Evolutionary conservation across 2,329 filamentous ascomycete genomes (phyloP).

Genomic region (Alternaria sp.): DNA sequence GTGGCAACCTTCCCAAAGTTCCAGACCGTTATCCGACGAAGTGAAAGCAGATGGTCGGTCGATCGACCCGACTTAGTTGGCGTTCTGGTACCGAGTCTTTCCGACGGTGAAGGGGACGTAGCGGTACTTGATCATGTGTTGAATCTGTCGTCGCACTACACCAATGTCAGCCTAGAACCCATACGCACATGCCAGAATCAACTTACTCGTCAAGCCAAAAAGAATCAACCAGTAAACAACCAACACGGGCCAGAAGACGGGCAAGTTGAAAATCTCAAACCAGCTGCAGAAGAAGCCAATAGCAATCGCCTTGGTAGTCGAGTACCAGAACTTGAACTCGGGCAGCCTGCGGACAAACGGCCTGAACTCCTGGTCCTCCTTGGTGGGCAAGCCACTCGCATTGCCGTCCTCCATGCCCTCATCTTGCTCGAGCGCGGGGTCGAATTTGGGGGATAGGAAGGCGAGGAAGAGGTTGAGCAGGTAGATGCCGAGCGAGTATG

Average conservation of each 20-base stretch:
- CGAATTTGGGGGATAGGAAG: constrained; percentile 98
- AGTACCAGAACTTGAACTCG: constrained; percentile 99
- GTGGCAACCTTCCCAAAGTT: constrained; percentile 6
- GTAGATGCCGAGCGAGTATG: constrained; percentile 97
- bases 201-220: constrained; percentile 91
- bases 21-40: constrained; percentile 3
- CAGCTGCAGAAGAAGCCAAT: constrained; percentile 89
- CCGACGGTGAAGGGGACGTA: constrained; percentile 94
- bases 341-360: constrained; percentile 95
- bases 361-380: constrained; percentile 96
- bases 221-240: constrained; percentile 99
- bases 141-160: constrained; percentile 96
- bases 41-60: background rate
- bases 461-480: constrained; percentile 98
- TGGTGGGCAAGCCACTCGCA: constrained; percentile 82
- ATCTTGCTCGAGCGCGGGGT: constrained; percentile 93
- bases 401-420: constrained; percentile 93
- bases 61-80: constrained; percentile 22
- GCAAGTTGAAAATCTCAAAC: constrained; percentile 94
- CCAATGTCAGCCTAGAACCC: constrained; percentile 1
- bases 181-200: background rate
- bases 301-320: constrained; percentile 82
- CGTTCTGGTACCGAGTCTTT: constrained; percentile 62
- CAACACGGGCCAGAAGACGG: constrained; percentile 98
- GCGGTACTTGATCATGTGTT: constrained; percentile 99